A percentile compares a stretch with the other conserved stretches of the same genome.
phyloP scores from a whole-genome alignment of 768 basidiomycete genomes.

The Boletus reticulatus region DNA sequence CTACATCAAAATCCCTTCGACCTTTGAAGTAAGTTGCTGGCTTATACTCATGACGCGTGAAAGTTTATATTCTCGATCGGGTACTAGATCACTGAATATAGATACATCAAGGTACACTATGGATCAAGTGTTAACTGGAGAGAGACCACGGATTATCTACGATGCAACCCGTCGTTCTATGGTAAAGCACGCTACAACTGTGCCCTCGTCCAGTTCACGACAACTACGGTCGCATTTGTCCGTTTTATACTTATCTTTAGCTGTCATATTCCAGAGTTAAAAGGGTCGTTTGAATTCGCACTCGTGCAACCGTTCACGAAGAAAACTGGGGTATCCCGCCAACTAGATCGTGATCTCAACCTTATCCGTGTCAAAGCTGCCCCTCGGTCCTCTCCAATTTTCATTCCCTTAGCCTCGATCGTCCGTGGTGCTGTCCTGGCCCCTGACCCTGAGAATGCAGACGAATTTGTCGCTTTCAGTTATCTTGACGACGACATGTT shows the following conservation, averaged over 20 bases:
- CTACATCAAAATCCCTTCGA: neutral
- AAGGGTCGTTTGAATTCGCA: conserved; percentile 4
- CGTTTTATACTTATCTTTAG: conserved; percentile 24
- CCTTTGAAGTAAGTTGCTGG: neutral
- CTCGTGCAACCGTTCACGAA: conserved; percentile 18
- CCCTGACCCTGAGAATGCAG: neutral
- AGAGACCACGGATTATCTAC: conserved; percentile 25
- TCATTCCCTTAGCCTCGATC: neutral
- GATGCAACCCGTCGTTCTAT: conserved; percentile 32
- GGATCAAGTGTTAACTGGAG: conserved; percentile 29
- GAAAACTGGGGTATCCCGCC: neutral
- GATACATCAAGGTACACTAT: conserved; percentile 28
- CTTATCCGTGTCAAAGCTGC: neutral
- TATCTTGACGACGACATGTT: too few species aligned
- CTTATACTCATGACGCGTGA: too few species aligned
- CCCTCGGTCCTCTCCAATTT: neutral
- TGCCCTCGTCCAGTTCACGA: conserved; percentile 20
- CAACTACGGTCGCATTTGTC: conserved; percentile 2
- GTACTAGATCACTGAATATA: conserved; percentile 26
- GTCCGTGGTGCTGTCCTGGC: neutral
- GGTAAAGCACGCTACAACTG: conserved; percentile 23
- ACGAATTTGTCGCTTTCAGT: neutral
- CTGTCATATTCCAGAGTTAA: neutral
- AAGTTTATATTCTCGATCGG: too few species aligned
- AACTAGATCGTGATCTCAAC: neutral